phyloP scores from a whole-genome alignment of 345 rosid species.

The Litchi chinensis region DNA sequence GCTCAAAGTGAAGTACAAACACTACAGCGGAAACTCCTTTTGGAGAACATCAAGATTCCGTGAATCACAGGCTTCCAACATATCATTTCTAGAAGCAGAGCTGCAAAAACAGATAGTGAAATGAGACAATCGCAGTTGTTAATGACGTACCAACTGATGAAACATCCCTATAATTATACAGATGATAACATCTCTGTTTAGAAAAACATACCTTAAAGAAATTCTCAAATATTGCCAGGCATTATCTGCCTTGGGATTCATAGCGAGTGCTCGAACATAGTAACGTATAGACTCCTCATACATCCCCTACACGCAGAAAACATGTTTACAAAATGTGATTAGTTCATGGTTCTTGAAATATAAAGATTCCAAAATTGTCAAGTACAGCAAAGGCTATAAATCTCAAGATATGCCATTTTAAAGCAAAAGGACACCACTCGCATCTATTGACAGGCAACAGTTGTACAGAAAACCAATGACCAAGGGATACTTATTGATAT shows the following conservation, averaged over 20 bases:
- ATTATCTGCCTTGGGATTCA: constrained; percentile 99
- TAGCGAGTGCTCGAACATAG: constrained; percentile 94
- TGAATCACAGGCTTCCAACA: constrained; percentile 90
- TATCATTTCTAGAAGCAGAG: constrained; percentile 80
- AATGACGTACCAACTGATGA: neutral
- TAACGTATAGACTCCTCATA: constrained; percentile 87
- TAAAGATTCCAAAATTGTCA: neutral
- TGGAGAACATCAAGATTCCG: constrained; percentile 87
- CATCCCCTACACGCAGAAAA: constrained; percentile 63
- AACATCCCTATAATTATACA: neutral
- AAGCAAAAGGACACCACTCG: neutral
- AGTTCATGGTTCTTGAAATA: neutral
- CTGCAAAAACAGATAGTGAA: constrained; percentile 36
- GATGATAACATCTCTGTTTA: neutral
- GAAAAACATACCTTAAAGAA: constrained; percentile 71
- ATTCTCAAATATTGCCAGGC: constrained; percentile 98
- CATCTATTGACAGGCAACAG: neutral
- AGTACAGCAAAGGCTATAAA: neutral
- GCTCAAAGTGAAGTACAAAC: neutral
- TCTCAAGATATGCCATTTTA: constrained; percentile 10
- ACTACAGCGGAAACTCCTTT: constrained; percentile 84
- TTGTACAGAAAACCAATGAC: neutral
- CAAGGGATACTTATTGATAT: neutral
- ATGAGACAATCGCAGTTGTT: neutral
- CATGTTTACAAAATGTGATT: neutral